These are phyloP conservation scores for Entamoeba dispar DNA, from an alignment of 208 protist genomes.

Conservation along the genomic window DNA sequence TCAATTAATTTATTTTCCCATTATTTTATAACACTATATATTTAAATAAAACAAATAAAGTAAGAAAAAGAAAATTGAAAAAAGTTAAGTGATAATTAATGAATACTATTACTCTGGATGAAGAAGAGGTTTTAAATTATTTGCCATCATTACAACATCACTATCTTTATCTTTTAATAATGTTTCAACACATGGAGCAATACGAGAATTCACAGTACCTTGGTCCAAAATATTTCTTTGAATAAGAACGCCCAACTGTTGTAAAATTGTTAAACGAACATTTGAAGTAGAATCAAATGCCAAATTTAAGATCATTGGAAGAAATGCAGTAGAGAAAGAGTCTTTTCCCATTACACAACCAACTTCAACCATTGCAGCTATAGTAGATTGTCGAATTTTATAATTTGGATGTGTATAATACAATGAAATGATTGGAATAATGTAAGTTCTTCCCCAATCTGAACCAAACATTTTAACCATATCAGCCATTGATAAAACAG, in stretches of 20 bases:
- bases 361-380: neutral
- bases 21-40: no score
- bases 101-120: neutral
- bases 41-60: no score
- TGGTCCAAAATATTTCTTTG: neutral
- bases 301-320: neutral
- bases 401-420: neutral
- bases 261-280: neutral
- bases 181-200: neutral
- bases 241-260: neutral
- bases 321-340: neutral
- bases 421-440: neutral
- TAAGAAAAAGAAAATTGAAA: no score
- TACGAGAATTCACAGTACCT: neutral
- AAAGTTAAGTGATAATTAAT: neutral
- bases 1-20: no score
- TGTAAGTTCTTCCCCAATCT: neutral
- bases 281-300: neutral
- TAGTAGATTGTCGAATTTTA: neutral
- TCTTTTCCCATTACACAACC: neutral
- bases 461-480: neutral
- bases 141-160: neutral
- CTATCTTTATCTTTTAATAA: neutral
- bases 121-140: neutral
- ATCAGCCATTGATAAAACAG: neutral